phyloP scores from a whole-genome alignment of 139 green algal species.

The Tetratostichococcus sp. region DNA sequence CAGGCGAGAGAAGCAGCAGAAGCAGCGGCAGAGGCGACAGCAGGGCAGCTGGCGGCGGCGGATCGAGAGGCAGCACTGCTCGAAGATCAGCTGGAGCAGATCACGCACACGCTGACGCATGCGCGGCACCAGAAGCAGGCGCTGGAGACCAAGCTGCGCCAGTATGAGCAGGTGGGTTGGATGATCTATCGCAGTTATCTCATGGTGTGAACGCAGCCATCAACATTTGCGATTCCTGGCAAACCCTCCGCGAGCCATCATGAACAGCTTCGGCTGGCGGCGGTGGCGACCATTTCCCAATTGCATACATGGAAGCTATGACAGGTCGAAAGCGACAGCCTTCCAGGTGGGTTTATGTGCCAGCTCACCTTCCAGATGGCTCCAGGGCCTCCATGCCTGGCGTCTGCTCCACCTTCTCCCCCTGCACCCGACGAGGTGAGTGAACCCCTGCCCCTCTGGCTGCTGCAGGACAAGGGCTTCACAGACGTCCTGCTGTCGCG shows the following conservation, averaged over 20 bases:
- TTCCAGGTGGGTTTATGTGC: too few species aligned
- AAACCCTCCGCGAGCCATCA: too few species aligned
- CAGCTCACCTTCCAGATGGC: too few species aligned
- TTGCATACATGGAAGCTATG: too few species aligned
- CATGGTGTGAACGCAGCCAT: too few species aligned
- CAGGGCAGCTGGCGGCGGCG: not conserved
- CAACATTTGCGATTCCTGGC: too few species aligned
- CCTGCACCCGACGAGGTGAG: not conserved
- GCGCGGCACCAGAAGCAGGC: not conserved
- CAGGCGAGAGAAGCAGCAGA: not conserved
- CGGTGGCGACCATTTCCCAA: too few species aligned
- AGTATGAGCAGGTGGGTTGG: not conserved
- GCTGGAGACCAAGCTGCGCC: not conserved
- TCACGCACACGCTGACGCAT: not conserved
- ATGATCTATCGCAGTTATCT: too few species aligned
- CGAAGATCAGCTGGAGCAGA: not conserved
- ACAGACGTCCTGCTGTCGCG: not conserved
- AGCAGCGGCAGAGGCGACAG: not conserved
- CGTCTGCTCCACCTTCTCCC: not conserved
- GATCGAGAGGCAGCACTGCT: not conserved
- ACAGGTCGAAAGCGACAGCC: too few species aligned
- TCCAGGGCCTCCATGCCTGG: too few species aligned
- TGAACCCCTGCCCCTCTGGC: not conserved
- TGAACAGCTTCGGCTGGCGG: too few species aligned
- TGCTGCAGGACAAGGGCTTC: not conserved